phyloP scores from a whole-genome alignment of 2,329 filamentous ascomycete species.

The Pestalotiopsis fici region DNA sequence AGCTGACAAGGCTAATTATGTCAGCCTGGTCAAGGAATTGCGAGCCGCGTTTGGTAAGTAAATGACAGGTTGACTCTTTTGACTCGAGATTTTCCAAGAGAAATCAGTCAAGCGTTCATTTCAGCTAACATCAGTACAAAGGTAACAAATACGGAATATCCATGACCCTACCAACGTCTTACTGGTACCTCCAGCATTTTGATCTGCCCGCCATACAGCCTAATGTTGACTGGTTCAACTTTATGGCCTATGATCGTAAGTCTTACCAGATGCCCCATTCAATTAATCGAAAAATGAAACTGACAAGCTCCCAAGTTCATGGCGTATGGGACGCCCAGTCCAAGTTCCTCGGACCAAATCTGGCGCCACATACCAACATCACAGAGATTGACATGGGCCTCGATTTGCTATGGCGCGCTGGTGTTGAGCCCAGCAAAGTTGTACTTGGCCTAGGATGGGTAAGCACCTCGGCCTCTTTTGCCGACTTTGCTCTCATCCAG shows the following conservation, averaged over 20 bases:
- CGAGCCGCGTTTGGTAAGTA: background rate
- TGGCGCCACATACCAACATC: constrained; percentile 30
- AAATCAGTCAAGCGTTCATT: background rate
- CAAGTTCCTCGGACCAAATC: constrained; percentile 18
- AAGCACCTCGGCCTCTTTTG: no score
- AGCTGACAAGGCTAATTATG: constrained; percentile 35
- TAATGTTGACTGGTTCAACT: constrained; percentile 40
- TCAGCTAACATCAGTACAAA: background rate
- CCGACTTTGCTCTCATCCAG: background rate
- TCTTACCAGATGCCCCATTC: background rate
- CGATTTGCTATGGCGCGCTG: constrained; percentile 23
- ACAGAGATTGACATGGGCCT: constrained; percentile 30
- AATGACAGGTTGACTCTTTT: no score
- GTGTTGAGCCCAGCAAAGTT: constrained; percentile 25
- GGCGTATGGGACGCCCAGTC: constrained; percentile 26
- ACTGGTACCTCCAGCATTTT: constrained; percentile 30
- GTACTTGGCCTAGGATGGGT: constrained; percentile 27
- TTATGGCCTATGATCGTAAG: constrained; percentile 44
- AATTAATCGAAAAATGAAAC: background rate
- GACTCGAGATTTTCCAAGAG: no score
- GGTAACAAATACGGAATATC: constrained; percentile 16
- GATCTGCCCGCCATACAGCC: constrained; percentile 19
- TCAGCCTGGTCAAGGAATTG: constrained; percentile 14
- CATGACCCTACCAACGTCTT: constrained; percentile 26
- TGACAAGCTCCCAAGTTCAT: constrained; percentile 12